A percentile compares a stretch with the other conserved stretches of the same genome.
phyloP scores from a whole-genome alignment of 306 rosid genomes.

The Luffa aegyptiaca region DNA sequence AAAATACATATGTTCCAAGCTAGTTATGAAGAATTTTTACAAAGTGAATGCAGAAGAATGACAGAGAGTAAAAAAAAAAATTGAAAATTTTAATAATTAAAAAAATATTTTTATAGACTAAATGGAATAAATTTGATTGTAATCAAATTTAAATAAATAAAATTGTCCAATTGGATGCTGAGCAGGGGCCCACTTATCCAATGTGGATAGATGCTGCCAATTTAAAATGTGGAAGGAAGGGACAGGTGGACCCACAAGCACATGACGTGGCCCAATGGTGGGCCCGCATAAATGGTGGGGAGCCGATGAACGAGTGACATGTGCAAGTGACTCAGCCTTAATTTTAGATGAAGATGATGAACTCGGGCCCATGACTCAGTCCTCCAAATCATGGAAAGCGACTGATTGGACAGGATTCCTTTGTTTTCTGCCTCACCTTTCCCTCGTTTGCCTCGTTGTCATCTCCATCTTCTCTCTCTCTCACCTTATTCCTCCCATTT shows the following conservation, averaged over 20 bases:
- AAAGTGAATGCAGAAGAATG: no score
- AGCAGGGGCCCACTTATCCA: neutral
- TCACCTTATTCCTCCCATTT: constrained; percentile 10
- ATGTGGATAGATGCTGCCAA: neutral
- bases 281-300: neutral
- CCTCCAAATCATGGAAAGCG: constrained; percentile 4
- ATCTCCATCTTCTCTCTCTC: neutral
- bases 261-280: constrained; percentile 3
- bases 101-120: no score
- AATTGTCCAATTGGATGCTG: neutral
- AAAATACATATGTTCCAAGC: no score
- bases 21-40: no score
- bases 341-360: neutral
- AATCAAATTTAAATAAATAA: neutral
- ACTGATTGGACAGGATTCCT: constrained; percentile 25
- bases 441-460: constrained; percentile 25
- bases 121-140: neutral
- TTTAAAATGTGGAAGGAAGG: neutral
- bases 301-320: neutral
- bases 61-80: no score
- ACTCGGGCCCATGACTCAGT: neutral
- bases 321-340: neutral
- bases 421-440: constrained; percentile 11
- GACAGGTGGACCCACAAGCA: neutral
- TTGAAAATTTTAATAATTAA: no score